phyloP scores from a whole-genome alignment of 371 early-diverging fungal species.

The Mucor velutinosus region DNA sequence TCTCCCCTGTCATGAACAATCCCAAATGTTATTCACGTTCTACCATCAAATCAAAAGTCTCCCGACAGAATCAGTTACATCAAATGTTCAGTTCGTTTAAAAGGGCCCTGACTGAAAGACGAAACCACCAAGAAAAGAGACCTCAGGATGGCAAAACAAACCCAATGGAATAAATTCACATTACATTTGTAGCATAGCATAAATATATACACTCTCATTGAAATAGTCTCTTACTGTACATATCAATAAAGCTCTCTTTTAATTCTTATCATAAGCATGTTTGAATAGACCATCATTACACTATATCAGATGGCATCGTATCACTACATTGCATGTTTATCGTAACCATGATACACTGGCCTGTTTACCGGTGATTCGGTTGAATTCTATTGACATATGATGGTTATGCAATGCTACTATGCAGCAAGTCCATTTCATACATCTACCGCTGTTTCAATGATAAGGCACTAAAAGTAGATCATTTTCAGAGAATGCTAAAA shows the following conservation, averaged over 20 bases:
- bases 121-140: constrained; percentile 28
- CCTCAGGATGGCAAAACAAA: constrained; percentile 50
- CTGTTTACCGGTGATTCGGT: background rate
- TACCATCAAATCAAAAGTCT: background rate
- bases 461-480: too few species aligned
- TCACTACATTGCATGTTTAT: background rate
- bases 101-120: constrained; percentile 10
- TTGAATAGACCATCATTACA: background rate
- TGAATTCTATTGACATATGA: background rate
- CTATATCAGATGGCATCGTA: background rate
- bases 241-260: background rate
- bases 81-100: background rate
- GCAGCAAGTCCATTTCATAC: too few species aligned
- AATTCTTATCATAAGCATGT: background rate
- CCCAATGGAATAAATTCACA: constrained; percentile 31
- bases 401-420: too few species aligned
- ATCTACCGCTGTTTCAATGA: too few species aligned
- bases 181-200: background rate
- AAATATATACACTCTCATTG: background rate
- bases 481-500: too few species aligned
- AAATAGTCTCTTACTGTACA: background rate
- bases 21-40: background rate
- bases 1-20: background rate
- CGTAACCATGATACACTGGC: background rate
- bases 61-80: background rate